Percentiles rank a stretch among this genome's conserved stretches.
phyloP scores from a whole-genome alignment of 805 yeast species.

The Pichia cephalocereana region DNA sequence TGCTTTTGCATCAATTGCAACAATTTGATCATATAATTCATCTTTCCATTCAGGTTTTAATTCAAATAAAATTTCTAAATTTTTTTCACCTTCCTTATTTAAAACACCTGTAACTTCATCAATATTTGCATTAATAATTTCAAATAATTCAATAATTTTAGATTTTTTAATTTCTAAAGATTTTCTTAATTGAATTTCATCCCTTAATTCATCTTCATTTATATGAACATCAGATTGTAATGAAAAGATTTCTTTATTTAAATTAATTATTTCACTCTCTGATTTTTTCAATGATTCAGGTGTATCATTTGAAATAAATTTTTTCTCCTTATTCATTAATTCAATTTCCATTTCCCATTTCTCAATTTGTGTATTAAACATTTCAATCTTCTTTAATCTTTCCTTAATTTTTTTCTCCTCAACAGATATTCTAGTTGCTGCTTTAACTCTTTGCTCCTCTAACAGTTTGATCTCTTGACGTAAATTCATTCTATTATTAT shows the following conservation, averaged over 20 bases:
- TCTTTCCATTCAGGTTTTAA: conserved; percentile 26
- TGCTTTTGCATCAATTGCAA: conserved; percentile 23
- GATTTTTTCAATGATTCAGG: conserved; percentile 14
- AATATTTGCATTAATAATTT: conserved; percentile 14
- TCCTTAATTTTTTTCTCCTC: conserved; percentile 23
- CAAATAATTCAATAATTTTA: conserved; percentile 18
- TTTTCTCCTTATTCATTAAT: conserved; percentile 15
- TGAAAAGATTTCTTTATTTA: conserved; percentile 21
- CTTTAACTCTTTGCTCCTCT: conserved; percentile 32
- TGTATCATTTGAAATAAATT: conserved; percentile 6
- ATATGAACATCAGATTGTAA: conserved; percentile 22
- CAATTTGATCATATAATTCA: conserved; percentile 22
- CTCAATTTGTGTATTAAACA: conserved; percentile 26
- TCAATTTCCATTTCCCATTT: conserved; percentile 26
- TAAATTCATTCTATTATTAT: conserved; percentile 30
- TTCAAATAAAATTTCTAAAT: conserved; percentile 16
- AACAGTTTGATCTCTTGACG: conserved; percentile 33
- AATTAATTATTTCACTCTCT: conserved; percentile 16
- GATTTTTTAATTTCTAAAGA: conserved; percentile 18
- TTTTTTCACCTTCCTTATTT: conserved; percentile 19
- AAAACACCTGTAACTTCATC: conserved; percentile 24
- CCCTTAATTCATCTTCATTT: conserved; percentile 26
- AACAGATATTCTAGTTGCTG: conserved; percentile 27
- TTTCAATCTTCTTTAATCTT: conserved; percentile 23
- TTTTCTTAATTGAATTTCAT: conserved; percentile 20